Percentiles rank a stretch among this genome's conserved stretches.
Evolutionary conservation across 2,329 filamentous ascomycete species (phyloP).

Genomic region (Exophiala oligosperma): DNA sequence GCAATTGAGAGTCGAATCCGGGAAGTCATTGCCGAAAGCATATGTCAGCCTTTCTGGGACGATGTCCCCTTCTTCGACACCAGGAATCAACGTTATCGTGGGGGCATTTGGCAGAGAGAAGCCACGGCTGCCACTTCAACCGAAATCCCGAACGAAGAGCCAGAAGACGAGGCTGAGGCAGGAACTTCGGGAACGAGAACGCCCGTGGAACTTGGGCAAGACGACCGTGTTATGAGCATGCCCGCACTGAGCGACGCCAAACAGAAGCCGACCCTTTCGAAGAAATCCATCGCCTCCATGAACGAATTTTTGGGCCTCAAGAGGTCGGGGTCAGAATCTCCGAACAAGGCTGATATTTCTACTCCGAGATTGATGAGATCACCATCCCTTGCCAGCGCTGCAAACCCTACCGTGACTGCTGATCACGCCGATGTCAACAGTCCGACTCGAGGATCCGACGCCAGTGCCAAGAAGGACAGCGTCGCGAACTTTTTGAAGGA

Average conservation of each 20-base stretch:
- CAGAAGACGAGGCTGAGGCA: constrained; percentile 33
- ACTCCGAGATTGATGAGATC: constrained; percentile 59
- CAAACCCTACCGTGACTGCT: constrained; percentile 66
- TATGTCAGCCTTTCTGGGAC: constrained; percentile 94
- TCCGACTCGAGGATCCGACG: constrained; percentile 56
- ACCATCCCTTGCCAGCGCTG: constrained; percentile 61
- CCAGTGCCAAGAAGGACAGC: constrained; percentile 60
- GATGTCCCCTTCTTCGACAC: constrained; percentile 90
- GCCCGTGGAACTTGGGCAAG: constrained; percentile 24
- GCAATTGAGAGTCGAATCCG: constrained; percentile 95
- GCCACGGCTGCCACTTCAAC: constrained; percentile 26
- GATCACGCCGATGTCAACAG: constrained; percentile 68
- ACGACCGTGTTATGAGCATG: constrained; percentile 38
- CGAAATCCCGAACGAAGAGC: constrained; percentile 33
- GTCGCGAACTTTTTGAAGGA: constrained; percentile 64
- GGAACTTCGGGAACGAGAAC: constrained; percentile 13
- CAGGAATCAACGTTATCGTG: constrained; percentile 72
- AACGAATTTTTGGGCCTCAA: constrained; percentile 22
- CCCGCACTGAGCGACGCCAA: constrained; percentile 40
- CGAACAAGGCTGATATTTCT: constrained; percentile 25
- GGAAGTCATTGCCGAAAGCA: constrained; percentile 86
- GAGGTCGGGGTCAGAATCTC: constrained; percentile 32
- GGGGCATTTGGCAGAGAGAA: constrained; percentile 71
- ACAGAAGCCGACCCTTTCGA: constrained; percentile 39
- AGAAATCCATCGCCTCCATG: constrained; percentile 28